Conservation (phyloP, 1,139 yeast genomes). For the Yamadazyma aaseri region DNA sequence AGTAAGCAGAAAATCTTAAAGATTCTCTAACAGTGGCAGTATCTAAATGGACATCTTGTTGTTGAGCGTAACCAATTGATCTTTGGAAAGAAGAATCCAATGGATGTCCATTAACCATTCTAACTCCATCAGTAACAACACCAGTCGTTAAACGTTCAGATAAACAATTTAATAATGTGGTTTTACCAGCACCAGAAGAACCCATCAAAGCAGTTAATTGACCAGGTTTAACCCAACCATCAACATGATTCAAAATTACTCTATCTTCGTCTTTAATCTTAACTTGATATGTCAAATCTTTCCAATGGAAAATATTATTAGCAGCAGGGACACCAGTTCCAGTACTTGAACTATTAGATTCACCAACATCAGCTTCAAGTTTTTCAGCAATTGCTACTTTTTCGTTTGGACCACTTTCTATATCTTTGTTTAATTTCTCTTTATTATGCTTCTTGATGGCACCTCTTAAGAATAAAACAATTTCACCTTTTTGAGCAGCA, state of each 20-base stretch:
- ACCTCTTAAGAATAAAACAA: slow-evolving; percentile 5
- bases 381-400: slow-evolving; percentile 4
- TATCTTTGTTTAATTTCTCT: slow-evolving; percentile 22
- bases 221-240: slow-evolving; percentile 80
- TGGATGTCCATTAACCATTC: slow-evolving; percentile 70
- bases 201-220: slow-evolving; percentile 61
- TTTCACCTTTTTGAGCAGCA: slow-evolving; percentile 7
- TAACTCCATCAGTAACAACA: slow-evolving; percentile 65
- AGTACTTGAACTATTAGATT: neutral
- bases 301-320: slow-evolving; percentile 38
- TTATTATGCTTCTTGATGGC: slow-evolving; percentile 4
- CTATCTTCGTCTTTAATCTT: slow-evolving; percentile 64
- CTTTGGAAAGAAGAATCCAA: slow-evolving; percentile 76
- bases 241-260: slow-evolving; percentile 64
- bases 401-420: slow-evolving; percentile 4
- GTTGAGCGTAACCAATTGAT: slow-evolving; percentile 81
- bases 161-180: slow-evolving; percentile 68
- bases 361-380: slow-evolving; percentile 4
- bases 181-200: slow-evolving; percentile 87
- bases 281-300: slow-evolving; percentile 71
- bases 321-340: neutral
- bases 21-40: slow-evolving; percentile 85
- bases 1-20: slow-evolving; percentile 64
- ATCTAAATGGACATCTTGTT: slow-evolving; percentile 72
- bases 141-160: slow-evolving; percentile 81